phyloP scores from a whole-genome alignment of 257 asterid species.

The Primulina tabacum region DNA sequence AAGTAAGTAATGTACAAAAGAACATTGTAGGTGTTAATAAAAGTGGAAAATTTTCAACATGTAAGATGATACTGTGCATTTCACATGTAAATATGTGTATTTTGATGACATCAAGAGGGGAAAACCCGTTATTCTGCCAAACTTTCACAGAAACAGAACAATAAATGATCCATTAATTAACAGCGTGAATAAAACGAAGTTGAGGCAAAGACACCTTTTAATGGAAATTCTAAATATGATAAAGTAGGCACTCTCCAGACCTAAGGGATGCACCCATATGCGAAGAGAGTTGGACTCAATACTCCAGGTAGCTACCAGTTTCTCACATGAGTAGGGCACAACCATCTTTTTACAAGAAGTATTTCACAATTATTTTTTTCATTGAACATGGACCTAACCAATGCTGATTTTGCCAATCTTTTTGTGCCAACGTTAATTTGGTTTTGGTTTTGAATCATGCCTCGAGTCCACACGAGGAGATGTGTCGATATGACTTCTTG shows the following conservation, averaged over 20 bases:
- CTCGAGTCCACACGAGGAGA: background rate
- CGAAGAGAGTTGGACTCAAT: background rate
- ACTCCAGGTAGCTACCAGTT: background rate
- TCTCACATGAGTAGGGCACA: background rate
- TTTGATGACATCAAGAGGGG: background rate
- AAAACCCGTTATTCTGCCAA: background rate
- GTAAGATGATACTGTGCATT: background rate
- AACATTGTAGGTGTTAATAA: background rate
- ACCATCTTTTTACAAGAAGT: background rate
- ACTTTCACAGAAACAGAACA: background rate
- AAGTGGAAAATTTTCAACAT: background rate
- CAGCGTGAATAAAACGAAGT: background rate
- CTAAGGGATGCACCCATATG: background rate
- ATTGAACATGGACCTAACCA: background rate
- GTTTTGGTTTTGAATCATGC: background rate
- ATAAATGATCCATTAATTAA: background rate
- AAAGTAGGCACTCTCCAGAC: background rate
- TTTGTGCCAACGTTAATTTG: background rate
- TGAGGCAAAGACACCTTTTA: background rate
- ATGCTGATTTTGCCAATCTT: background rate
- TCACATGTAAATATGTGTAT: background rate
- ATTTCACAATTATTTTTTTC: background rate
- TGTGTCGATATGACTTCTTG: background rate
- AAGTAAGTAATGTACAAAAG: constrained; percentile 10
- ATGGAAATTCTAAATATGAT: background rate